Evolutionary conservation across 192 early-diverging fungal genomes (phyloP).

Genomic region (Entophlyctis helioformis): DNA sequence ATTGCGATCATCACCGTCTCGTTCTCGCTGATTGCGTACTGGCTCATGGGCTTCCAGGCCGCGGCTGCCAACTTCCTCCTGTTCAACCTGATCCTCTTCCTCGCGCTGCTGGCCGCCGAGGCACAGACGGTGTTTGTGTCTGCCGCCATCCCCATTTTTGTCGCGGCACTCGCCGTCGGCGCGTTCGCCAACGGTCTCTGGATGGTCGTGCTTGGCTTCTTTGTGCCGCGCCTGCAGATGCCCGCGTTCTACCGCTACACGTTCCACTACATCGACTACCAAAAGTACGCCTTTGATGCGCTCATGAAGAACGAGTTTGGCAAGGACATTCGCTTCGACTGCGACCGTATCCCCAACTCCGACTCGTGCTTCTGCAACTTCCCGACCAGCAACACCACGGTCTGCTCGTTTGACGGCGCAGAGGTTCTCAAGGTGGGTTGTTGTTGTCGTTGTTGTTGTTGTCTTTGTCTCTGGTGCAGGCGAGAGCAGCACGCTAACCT

Average conservation of each 20-base stretch:
- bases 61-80: slow-evolving; percentile 19
- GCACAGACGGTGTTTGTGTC: slow-evolving; percentile 17
- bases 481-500: too few relatives aligned
- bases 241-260: slow-evolving; percentile 1
- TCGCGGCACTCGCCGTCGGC: slow-evolving; percentile 20
- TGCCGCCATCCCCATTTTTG: slow-evolving; percentile 23
- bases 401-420: too few relatives aligned
- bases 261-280: slow-evolving; percentile 6
- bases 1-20: slow-evolving; percentile 12
- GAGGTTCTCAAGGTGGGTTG: too few relatives aligned
- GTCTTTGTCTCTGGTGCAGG: too few relatives aligned
- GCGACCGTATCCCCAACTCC: too few relatives aligned
- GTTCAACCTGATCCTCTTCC: slow-evolving; percentile 23
- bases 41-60: slow-evolving; percentile 8
- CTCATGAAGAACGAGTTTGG: slow-evolving; percentile 3
- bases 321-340: too few relatives aligned
- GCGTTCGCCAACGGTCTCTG: slow-evolving; percentile 3
- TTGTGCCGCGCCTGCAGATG: background rate
- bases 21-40: slow-evolving; percentile 21
- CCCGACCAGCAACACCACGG: too few relatives aligned
- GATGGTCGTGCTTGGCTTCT: slow-evolving; percentile 6
- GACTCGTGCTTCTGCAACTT: too few relatives aligned
- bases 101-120: slow-evolving; percentile 23
- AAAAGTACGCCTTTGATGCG: slow-evolving; percentile 5
- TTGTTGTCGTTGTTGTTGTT: too few relatives aligned